Base-by-base conservation (phyloP, 352 stramenopile species). In the Lagenidium giganteum region DNA sequence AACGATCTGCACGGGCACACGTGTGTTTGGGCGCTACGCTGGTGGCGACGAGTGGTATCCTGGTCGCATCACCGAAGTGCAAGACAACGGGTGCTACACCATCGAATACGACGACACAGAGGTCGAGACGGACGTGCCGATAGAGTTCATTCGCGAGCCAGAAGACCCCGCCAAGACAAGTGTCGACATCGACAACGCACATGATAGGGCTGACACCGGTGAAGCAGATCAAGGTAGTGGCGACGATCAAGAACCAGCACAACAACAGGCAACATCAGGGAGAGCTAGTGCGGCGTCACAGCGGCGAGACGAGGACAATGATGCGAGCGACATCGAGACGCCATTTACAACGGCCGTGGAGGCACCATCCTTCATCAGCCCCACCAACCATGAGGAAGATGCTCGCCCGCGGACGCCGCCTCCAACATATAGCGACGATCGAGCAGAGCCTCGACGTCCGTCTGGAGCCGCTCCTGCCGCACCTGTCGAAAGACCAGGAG, bases 21-120 rank as follows among this genome's bases (percentile, higher is more conserved):
- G 81, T 16, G 78, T 93, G 17, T 59, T 82, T 41, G 67, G 62
- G 26, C 71, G 66, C 3, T 93, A 90, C 42, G 67, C 72, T 36
- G 72, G 69, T 9, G 71, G 69, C 24, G 71, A 85, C 32, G 72
- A 91, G 39, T 83, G 67, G 60, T 91, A 88, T 33, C 54, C 72
- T 9, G 82, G 77, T 8, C 64, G 62, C 35, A 64, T 92, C 41
- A 48, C 70, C 0, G 73, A 83, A 13, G 66, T 88, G 13, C 60
- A 77, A 30, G 73, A 82, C 30, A 66, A 83, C 40, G 74, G 66
- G 9, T 63, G 44, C 27, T 92, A 85, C 64, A 84, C 67, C 27
- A 70, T 89, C 42, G 70, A 78, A 35, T 91, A 93, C 53, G 77
- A 93, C 54, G 82, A 90, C 58, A 62, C 64, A n/a, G 74, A 92